Conservation (phyloP, 352 stramenopile genomes). For the Pythium apleroticum region DNA sequence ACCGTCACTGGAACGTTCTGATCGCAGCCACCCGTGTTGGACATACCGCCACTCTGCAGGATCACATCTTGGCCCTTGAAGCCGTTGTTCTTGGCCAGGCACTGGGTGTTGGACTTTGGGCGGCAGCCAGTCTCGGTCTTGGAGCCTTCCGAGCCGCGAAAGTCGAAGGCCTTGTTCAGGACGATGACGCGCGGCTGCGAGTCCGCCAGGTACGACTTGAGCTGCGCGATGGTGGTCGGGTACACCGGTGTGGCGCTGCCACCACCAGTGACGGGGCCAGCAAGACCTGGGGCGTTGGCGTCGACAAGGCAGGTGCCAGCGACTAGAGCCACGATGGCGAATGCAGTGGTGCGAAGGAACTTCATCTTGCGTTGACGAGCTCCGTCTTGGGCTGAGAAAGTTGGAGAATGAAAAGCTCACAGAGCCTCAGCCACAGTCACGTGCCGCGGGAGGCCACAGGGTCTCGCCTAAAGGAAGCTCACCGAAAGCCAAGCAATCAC, state of each 20-base stretch:
- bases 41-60: slow-evolving; percentile 46
- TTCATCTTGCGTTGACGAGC: too few relatives aligned
- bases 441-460: too few relatives aligned
- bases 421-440: too few relatives aligned
- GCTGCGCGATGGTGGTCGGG: slow-evolving; percentile 38
- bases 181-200: slow-evolving; percentile 45
- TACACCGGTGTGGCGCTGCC: slow-evolving; percentile 34
- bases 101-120: slow-evolving; percentile 39
- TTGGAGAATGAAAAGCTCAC: too few relatives aligned
- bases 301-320: too few relatives aligned
- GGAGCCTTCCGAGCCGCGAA: slow-evolving; percentile 44
- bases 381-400: too few relatives aligned
- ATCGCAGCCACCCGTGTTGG: slow-evolving; percentile 48
- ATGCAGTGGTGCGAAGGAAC: too few relatives aligned
- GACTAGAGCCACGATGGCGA: too few relatives aligned
- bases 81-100: slow-evolving; percentile 54
- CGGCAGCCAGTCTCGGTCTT: slow-evolving; percentile 47
- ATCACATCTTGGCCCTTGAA: slow-evolving; percentile 57
- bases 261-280: slow-evolving; percentile 34
- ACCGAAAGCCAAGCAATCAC: too few relatives aligned
- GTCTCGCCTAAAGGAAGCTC: too few relatives aligned
- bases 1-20: slow-evolving; percentile 24
- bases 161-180: slow-evolving; percentile 53
- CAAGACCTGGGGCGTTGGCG: too few relatives aligned
- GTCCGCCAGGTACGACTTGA: slow-evolving; percentile 46